Conservation (phyloP, 192 early-diverging fungal genomes). For the Entrophospora sp. region DNA sequence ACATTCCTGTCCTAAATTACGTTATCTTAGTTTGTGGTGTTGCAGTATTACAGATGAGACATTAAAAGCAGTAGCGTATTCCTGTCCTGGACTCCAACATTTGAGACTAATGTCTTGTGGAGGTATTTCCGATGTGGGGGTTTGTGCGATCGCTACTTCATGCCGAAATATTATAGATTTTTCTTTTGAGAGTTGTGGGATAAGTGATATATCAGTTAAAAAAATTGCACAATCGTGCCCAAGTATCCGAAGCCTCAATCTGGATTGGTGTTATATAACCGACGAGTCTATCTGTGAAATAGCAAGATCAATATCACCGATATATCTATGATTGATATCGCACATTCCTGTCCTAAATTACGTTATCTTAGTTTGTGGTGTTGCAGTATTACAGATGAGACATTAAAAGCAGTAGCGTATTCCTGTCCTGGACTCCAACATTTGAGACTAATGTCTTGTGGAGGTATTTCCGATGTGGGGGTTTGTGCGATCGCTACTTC, state of each 20-base stretch:
- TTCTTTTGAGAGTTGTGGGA: conserved; percentile 10
- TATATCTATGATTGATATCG: conserved; percentile 8
- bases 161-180: conserved; percentile 4
- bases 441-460: neutral
- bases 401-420: conserved; percentile 5
- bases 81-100: conserved; percentile 16
- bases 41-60: conserved; percentile 17
- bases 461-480: conserved; percentile 6
- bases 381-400: conserved; percentile 7
- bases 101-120: conserved; percentile 13
- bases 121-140: conserved; percentile 11
- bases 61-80: conserved; percentile 19
- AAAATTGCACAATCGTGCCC: conserved; percentile 13
- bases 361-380: neutral
- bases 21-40: conserved; percentile 16
- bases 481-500: conserved; percentile 10
- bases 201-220: conserved; percentile 12
- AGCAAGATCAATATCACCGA: neutral
- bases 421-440: conserved; percentile 8
- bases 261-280: neutral
- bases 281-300: neutral
- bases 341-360: conserved; percentile 13
- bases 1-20: conserved; percentile 17
- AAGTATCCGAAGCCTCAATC: neutral
- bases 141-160: conserved; percentile 10